Evolutionary conservation across 768 basidiomycete genomes (phyloP).

Genomic region (Boletus speciosus): DNA sequence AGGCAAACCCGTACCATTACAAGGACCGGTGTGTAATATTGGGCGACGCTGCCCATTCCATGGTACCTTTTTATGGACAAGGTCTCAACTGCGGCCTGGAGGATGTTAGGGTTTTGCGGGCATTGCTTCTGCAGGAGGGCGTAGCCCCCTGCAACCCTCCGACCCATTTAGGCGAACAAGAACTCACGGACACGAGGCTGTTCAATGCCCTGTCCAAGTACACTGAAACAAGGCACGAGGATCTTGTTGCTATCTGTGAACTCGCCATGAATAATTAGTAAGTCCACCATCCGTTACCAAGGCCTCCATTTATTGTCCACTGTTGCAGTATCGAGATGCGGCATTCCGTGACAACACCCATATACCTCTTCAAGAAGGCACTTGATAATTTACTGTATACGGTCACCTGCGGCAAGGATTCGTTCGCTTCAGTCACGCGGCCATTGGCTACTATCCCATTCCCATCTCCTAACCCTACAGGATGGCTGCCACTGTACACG

Average conservation of each 20-base stretch:
- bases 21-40: conserved; percentile 82
- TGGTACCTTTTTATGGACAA: conserved; percentile 99
- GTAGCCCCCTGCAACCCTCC: conserved; percentile 47
- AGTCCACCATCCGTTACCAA: conserved; percentile 39
- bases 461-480: conserved; percentile 54
- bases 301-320: conserved; percentile 19
- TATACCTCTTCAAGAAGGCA: conserved; percentile 75
- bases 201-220: conserved; percentile 71
- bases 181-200: conserved; percentile 52
- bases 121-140: conserved; percentile 66
- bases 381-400: conserved; percentile 73
- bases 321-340: conserved; percentile 85
- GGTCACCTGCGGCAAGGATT: conserved; percentile 50
- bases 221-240: conserved; percentile 77
- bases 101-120: conserved; percentile 87
- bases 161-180: conserved; percentile 28
- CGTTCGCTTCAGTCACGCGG: conserved; percentile 45
- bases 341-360: conserved; percentile 79
- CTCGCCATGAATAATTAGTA: conserved; percentile 98
- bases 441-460: conserved; percentile 52
- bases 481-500: conserved; percentile 93
- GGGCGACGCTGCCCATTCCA: conserved; percentile 94
- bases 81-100: conserved; percentile 97
- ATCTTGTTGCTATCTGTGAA: conserved; percentile 86
- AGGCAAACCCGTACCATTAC: conserved; percentile 90